Evolutionary conservation across 805 yeast genomes (phyloP), one percentile per base, ranked within the genome.

Genomic region (Phaffomyces opuntiae): DNA sequence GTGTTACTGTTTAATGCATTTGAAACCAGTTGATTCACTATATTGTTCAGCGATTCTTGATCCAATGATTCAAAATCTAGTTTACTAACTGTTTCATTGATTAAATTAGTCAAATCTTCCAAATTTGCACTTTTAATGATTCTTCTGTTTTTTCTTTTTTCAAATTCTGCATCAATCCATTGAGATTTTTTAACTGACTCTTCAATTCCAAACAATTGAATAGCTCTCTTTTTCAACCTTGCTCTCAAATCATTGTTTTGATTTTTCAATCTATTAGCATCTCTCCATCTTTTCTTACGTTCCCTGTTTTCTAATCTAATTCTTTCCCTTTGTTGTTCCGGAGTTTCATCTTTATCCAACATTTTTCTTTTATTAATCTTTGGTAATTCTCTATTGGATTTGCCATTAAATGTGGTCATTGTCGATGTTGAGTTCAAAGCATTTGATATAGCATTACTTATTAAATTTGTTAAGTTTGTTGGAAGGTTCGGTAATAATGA

Each of bases 161-260:
- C 75, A 59, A 85, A 87, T 60, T 88, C 96, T 4, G 70, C 68
- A 34, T 80, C 83, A 33, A 87, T 73, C 97, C 97, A 91, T 36
- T 73, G 68, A 44, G 70, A 72, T 50, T 78, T 75, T 39, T 74
- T 78, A 9, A 67, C 71, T 11, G 82, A 65, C 7, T 78, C 80
- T 0, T 65, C 70, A 9, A 70, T 74, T 1, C 96, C 93, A 65
- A 78, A 89, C 53, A 83, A 65, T 17, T 64, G 66, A 35, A 67
- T 69, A 0, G 97, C 96, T 36, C 93, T 70, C 52, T 82, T 83
- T 51, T 77, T 73, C 19, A 91, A 81, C 45, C 98, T 70, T 0
- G 86, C 78, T 43, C 95, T 73, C 45, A 91, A 68, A 59, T 91
- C 98, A 56, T 87, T 83, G 61, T 89, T 96, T 66, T 87, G 83